A percentile compares a stretch with the other conserved stretches of the same genome.
Conservation (phyloP, 331 rosid genomes). For the Pyrus hybrid region DNA sequence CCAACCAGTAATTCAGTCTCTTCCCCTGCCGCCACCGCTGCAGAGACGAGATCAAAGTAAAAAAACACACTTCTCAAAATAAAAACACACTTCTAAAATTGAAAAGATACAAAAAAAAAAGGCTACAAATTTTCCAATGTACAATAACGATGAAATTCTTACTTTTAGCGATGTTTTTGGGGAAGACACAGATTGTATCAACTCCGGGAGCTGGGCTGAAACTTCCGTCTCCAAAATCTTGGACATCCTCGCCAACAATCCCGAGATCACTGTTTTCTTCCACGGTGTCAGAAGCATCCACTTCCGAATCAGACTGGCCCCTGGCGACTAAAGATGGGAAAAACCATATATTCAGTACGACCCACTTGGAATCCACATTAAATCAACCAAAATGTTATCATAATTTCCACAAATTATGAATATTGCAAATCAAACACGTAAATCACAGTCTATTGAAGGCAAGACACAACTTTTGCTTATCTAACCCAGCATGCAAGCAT, state of each 20-base stretch:
- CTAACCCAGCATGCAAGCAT: background rate
- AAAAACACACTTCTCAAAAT: too few relatives aligned
- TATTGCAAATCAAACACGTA: background rate
- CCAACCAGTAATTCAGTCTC: conserved; percentile 81
- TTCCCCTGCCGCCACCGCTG: conserved; percentile 84
- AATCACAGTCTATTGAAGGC: background rate
- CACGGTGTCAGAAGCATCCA: conserved; percentile 33
- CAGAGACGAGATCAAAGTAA: conserved; percentile 22
- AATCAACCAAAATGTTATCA: background rate
- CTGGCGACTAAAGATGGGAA: conserved; percentile 46
- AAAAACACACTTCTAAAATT: too few relatives aligned
- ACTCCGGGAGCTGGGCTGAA: conserved; percentile 73
- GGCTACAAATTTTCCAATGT: too few relatives aligned
- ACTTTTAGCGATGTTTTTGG: conserved; percentile 57
- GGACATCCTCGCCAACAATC: conserved; percentile 62
- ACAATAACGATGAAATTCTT: background rate
- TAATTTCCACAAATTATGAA: too few relatives aligned
- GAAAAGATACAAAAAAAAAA: too few relatives aligned
- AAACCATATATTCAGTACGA: background rate
- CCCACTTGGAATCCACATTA: background rate
- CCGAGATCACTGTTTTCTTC: conserved; percentile 71
- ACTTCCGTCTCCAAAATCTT: conserved; percentile 54
- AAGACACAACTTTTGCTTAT: background rate
- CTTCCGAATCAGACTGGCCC: conserved; percentile 54
- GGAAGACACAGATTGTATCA: conserved; percentile 64